Percentiles rank a stretch among this genome's conserved stretches.
phyloP scores from a whole-genome alignment of 2,329 filamentous ascomycete species.

The Coleophoma cylindrospora region DNA sequence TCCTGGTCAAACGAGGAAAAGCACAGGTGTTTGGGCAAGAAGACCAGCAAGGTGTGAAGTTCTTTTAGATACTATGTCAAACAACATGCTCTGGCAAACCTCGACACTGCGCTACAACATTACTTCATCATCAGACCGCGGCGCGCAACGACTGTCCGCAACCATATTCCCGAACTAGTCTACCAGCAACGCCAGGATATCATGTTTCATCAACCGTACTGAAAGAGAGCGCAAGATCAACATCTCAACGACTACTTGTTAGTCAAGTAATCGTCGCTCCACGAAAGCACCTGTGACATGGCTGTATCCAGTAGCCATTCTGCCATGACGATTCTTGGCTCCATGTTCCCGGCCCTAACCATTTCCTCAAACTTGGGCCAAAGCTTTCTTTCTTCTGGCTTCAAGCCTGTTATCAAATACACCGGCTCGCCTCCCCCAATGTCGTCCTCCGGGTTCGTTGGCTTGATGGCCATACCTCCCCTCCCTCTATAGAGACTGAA shows the following conservation, averaged over 20 bases:
- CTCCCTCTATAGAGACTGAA: slow-evolving; percentile 75
- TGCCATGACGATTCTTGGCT: slow-evolving; percentile 72
- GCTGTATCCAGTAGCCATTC: slow-evolving; percentile 90
- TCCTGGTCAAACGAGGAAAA: slow-evolving; percentile 84
- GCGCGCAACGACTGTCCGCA: too few relatives aligned
- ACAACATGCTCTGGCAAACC: too few relatives aligned
- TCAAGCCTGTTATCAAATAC: slow-evolving; percentile 73
- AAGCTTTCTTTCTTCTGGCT: slow-evolving; percentile 62
- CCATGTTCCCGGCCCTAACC: slow-evolving; percentile 72
- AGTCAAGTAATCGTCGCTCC: slow-evolving; percentile 55
- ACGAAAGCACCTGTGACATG: slow-evolving; percentile 79
- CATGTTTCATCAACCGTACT: not conserved
- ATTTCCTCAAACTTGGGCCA: slow-evolving; percentile 79
- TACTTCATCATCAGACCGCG: too few relatives aligned
- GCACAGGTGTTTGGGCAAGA: slow-evolving; percentile 91
- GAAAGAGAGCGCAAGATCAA: slow-evolving; percentile 1
- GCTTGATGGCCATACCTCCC: slow-evolving; percentile 60
- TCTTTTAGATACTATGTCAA: slow-evolving; percentile 59
- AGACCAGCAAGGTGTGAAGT: slow-evolving; percentile 89
- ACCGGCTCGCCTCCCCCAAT: slow-evolving; percentile 63
- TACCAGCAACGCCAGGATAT: not conserved
- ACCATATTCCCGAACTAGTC: not conserved
- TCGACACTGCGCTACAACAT: too few relatives aligned
- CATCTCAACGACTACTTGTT: slow-evolving; percentile 5
- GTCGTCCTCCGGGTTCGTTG: slow-evolving; percentile 56